Conservation (phyloP, 163 green algal genomes). For the Trebouxia gelatinosa region DNA sequence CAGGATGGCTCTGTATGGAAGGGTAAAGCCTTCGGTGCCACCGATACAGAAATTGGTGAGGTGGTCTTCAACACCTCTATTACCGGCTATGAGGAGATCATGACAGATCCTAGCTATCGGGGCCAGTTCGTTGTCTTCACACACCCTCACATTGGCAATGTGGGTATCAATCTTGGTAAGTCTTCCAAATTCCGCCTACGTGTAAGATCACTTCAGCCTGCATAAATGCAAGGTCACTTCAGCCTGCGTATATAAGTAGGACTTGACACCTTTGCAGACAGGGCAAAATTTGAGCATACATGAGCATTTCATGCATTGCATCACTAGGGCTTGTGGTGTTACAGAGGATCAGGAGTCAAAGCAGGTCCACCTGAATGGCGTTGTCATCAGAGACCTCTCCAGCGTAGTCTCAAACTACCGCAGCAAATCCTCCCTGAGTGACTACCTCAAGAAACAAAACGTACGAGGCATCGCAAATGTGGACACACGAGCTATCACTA, state of each 20-base stretch:
- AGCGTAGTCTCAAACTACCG: conserved; percentile 95
- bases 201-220: too few species aligned
- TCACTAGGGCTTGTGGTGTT: too few species aligned
- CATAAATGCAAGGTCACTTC: too few species aligned
- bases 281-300: too few species aligned
- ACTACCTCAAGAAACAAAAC: conserved; percentile 85
- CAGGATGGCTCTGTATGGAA: conserved; percentile 92
- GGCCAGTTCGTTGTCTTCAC: conserved; percentile 99
- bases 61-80: conserved; percentile 99
- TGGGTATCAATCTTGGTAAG: conserved; percentile 92
- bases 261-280: too few species aligned
- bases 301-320: too few species aligned
- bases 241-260: too few species aligned
- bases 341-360: conserved; percentile 92
- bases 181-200: too few species aligned
- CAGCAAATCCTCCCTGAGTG: conserved; percentile 76
- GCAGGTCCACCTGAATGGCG: conserved; percentile 82
- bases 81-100: conserved; percentile 92
- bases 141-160: conserved; percentile 97
- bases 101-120: conserved; percentile 98
- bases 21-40: conserved; percentile 84
- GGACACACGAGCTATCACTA: conserved; percentile 96
- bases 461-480: conserved; percentile 86
- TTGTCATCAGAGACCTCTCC: conserved; percentile 91
- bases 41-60: conserved; percentile 78